A percentile compares a stretch with the other conserved stretches of the same genome.
phyloP scores from a whole-genome alignment of 192 early-diverging fungal genomes.

The Coemansia javaensis region DNA sequence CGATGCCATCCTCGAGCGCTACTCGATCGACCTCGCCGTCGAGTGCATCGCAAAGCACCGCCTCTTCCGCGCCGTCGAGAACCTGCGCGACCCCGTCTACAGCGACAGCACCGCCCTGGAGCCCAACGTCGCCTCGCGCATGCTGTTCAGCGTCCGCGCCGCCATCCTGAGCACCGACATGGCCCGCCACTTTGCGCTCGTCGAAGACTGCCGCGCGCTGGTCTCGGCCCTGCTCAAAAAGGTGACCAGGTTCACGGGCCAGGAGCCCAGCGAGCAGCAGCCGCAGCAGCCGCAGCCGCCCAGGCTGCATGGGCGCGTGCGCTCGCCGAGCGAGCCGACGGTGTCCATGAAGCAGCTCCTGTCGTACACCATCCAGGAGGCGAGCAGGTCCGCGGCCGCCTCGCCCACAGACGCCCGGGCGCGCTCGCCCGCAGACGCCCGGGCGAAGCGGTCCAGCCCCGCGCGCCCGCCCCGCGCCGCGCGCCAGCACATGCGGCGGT shows the following conservation, averaged over 20 bases:
- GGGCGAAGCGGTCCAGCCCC: too few species aligned
- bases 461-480: too few species aligned
- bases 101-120: constrained; percentile 49
- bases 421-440: too few species aligned
- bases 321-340: constrained; percentile 37
- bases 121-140: constrained; percentile 36
- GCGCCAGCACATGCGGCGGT: constrained; percentile 37
- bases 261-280: constrained; percentile 3
- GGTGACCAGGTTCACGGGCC: constrained; percentile 31
- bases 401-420: not conserved
- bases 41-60: constrained; percentile 71
- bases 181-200: constrained; percentile 74
- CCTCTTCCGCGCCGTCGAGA: constrained; percentile 58
- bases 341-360: constrained; percentile 9
- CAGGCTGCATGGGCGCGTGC: too few species aligned
- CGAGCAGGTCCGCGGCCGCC: not conserved
- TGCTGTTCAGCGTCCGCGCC: constrained; percentile 43
- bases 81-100: constrained; percentile 48
- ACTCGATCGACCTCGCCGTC: constrained; percentile 73
- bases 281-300: too few species aligned
- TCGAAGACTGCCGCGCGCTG: constrained; percentile 52
- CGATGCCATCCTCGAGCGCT: constrained; percentile 83
- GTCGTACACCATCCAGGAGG: constrained; percentile 3
- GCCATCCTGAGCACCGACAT: constrained; percentile 90
- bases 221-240: constrained; percentile 41